Base-by-base conservation (phyloP, 1,284 basidiomycete species). In the Austropuccinia psidii region DNA sequence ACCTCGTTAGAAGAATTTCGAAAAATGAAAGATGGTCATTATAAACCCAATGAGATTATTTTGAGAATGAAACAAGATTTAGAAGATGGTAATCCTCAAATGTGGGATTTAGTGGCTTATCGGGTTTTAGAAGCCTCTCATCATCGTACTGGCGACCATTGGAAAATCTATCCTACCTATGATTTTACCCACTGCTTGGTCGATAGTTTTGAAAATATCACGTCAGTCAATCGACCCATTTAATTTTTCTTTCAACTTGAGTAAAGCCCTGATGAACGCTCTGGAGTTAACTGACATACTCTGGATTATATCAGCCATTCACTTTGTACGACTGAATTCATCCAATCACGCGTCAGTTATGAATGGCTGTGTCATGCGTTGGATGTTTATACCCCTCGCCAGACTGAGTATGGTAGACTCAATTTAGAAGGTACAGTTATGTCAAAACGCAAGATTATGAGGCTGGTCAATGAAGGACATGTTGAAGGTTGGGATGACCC, bases 21-120 rank as follows among this genome's bases (percentile, higher is more conserved):
- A 82, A 87, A 86, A 75, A 99, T 99, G 96, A 92, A 89, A 82
- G 85, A 88, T 75, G 96, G 96, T 19, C 85, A 88, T 77, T 98
- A 95, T 82, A 84, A 87, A 69, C 92, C 93, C 52, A 93, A 93
- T 78, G 88, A 93, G 81, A 93, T 90, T 21, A 91, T 90, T 76
- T 83, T 99, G 65, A 87, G 96, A 57, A 98, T 99, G 96, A 99
- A 99, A 83, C 92, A 95, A 83, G 91, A 98, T 80, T 83, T 98
- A 45, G 90, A 92, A 75, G 78, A 77, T 69, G 90, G 90, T 13
- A 99, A 98, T 82, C 95, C 96, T 29, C 93, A 95, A 83, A 98
- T 99, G 95, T 99, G 96, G 96, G 96, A 99, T 82, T 82, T 97
- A 73, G 91, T 97, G 58, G 95, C 95, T 19, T 99, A 98, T 81